Conservation (phyloP, 2,329 filamentous ascomycete genomes). For the Talaromyces verruculosus region DNA sequence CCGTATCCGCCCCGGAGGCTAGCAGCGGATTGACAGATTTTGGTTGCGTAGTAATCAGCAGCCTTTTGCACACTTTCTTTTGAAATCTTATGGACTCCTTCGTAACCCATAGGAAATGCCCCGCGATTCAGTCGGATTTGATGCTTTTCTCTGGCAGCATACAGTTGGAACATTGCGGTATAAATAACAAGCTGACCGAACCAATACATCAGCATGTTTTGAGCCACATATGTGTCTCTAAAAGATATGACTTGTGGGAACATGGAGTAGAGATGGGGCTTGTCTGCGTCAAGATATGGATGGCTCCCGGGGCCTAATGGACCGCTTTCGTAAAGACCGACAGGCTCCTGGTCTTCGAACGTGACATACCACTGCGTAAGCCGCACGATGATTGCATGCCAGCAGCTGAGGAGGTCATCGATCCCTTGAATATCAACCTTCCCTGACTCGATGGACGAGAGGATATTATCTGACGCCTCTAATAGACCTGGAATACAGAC, state of each 20-base stretch:
- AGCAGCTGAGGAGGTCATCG: constrained; percentile 16
- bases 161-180: constrained; percentile 10
- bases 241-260: constrained; percentile 20
- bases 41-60: constrained; percentile 21
- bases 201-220: constrained; percentile 21
- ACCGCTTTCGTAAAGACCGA: constrained; percentile 13
- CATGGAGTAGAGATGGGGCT: constrained; percentile 7
- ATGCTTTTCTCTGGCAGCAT: constrained; percentile 11
- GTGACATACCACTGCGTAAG: constrained; percentile 18
- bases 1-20: constrained; percentile 19
- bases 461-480: constrained; percentile 4
- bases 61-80: constrained; percentile 13
- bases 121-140: background rate
- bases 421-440: background rate
- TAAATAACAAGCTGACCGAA: constrained; percentile 19
- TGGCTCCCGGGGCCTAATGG: constrained; percentile 9
- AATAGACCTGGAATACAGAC: constrained; percentile 17
- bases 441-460: background rate
- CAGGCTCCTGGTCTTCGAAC: constrained; percentile 13
- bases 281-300: constrained; percentile 14
- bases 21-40: constrained; percentile 20
- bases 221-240: constrained; percentile 19
- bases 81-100: background rate
- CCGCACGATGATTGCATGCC: constrained; percentile 14
- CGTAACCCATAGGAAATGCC: background rate